Conservation (phyloP, 2,329 filamentous ascomycete genomes). For the Venturia carpophila region DNA sequence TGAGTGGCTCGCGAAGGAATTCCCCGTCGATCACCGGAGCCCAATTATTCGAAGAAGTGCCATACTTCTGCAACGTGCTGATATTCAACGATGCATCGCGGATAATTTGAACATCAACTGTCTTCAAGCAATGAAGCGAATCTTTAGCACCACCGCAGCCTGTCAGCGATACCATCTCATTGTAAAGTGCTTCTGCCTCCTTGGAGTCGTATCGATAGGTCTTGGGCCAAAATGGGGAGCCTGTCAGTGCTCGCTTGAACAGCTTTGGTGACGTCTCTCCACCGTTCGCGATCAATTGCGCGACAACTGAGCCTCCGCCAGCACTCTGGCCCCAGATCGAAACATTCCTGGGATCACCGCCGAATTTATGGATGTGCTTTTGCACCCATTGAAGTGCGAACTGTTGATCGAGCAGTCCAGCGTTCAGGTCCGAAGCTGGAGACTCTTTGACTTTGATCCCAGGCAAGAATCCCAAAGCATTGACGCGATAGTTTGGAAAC, state of each 20-base stretch:
- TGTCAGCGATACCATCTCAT: slow-evolving; percentile 38
- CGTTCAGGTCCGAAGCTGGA: slow-evolving; percentile 42
- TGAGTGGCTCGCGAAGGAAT: slow-evolving; percentile 45
- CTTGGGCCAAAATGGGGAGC: slow-evolving; percentile 53
- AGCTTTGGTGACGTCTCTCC: slow-evolving; percentile 36
- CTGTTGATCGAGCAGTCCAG: slow-evolving; percentile 46
- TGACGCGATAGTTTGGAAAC: slow-evolving; percentile 49
- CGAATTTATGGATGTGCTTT: slow-evolving; percentile 46
- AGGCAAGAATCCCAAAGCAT: slow-evolving; percentile 50
- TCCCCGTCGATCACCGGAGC: slow-evolving; percentile 51
- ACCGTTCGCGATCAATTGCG: slow-evolving; percentile 45
- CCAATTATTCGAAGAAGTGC: slow-evolving; percentile 51
- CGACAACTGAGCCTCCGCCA: slow-evolving; percentile 46
- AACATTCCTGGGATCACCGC: slow-evolving; percentile 45
- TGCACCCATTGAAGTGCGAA: slow-evolving; percentile 48
- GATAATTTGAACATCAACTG: slow-evolving; percentile 45
- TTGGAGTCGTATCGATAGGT: slow-evolving; percentile 46
- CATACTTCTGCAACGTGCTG: slow-evolving; percentile 44
- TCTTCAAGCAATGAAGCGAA: slow-evolving; percentile 50
- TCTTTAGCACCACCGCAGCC: slow-evolving; percentile 39
- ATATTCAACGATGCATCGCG: slow-evolving; percentile 46
- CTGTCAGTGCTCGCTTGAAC: slow-evolving; percentile 45
- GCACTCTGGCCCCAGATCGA: slow-evolving; percentile 51
- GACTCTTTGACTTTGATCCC: slow-evolving; percentile 41
- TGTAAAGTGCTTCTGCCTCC: slow-evolving; percentile 46